A percentile compares a stretch with the other conserved stretches of the same genome.
These are phyloP conservation scores for Aspergillus ustus DNA, from an alignment of 2,329 filamentous ascomycete species.

Conservation along the genomic window DNA sequence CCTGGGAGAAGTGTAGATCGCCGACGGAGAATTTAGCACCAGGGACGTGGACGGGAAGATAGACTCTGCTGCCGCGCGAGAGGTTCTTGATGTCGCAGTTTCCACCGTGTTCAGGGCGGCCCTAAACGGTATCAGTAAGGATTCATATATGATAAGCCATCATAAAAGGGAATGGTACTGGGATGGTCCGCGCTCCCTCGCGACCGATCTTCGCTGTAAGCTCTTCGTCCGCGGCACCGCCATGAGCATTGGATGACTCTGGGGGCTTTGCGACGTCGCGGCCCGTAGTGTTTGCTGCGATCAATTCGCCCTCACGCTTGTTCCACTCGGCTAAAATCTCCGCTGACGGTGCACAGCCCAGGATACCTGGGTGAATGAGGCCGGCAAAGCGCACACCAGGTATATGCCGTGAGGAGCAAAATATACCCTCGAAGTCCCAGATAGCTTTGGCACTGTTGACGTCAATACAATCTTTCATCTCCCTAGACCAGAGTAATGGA, in stretches of 20 bases:
- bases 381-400: conserved; percentile 86
- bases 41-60: conserved; percentile 81
- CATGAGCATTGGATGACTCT: conserved; percentile 71
- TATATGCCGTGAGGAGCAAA: conserved; percentile 84
- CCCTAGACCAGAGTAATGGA: neutral
- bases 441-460: conserved; percentile 65
- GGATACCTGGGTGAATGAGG: conserved; percentile 87
- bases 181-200: conserved; percentile 85
- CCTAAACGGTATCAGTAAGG: conserved; percentile 34
- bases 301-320: conserved; percentile 77
- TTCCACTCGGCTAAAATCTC: conserved; percentile 84
- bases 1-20: conserved; percentile 85
- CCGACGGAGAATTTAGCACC: conserved; percentile 91
- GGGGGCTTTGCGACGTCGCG: conserved; percentile 80
- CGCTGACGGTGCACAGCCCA: conserved; percentile 83
- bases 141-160: neutral
- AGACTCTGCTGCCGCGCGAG: conserved; percentile 77
- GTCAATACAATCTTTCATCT: neutral
- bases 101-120: conserved; percentile 83
- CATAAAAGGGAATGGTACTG: conserved; percentile 48
- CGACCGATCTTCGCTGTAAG: conserved; percentile 69
- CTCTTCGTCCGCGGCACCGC: conserved; percentile 64
- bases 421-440: conserved; percentile 78
- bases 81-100: conserved; percentile 94
- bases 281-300: conserved; percentile 66